Conservation (phyloP, 805 yeast species). For the Yarrowia deformans region DNA sequence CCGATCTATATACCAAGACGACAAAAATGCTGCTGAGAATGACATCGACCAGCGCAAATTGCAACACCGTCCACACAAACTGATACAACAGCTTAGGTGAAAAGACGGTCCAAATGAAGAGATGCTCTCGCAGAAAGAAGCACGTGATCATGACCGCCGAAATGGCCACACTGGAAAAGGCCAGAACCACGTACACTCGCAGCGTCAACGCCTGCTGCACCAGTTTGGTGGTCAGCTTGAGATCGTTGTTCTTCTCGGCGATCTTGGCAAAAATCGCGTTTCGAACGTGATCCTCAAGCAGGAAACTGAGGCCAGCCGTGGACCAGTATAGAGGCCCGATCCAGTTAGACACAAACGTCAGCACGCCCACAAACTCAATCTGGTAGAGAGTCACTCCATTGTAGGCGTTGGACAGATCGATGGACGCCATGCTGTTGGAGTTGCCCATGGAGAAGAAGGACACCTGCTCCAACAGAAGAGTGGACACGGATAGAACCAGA, state of each 20-base stretch:
- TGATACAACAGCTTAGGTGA: slow-evolving; percentile 88
- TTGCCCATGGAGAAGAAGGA: slow-evolving; percentile 88
- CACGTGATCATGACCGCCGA: slow-evolving; percentile 72
- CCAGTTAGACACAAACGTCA: slow-evolving; percentile 86
- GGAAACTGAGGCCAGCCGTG: slow-evolving; percentile 54
- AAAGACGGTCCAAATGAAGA: slow-evolving; percentile 97
- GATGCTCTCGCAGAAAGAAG: slow-evolving; percentile 74
- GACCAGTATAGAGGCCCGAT: slow-evolving; percentile 87
- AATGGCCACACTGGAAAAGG: slow-evolving; percentile 68
- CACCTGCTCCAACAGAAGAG: slow-evolving; percentile 70
- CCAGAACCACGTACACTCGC: slow-evolving; percentile 50
- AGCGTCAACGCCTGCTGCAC: slow-evolving; percentile 43
- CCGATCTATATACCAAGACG: slow-evolving; percentile 27
- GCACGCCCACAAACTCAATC: slow-evolving; percentile 71
- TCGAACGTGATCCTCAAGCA: slow-evolving; percentile 49
- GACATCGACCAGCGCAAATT: slow-evolving; percentile 46
- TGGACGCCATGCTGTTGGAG: slow-evolving; percentile 89
- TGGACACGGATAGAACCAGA: slow-evolving; percentile 49
- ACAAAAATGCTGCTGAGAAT: slow-evolving; percentile 20
- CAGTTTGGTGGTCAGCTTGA: slow-evolving; percentile 34
- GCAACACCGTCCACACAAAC: slow-evolving; percentile 66
- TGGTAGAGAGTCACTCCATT: slow-evolving; percentile 82
- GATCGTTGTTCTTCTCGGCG: slow-evolving; percentile 42
- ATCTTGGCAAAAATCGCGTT: slow-evolving; percentile 41
- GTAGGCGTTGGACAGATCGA: slow-evolving; percentile 90